Percentiles rank a stretch among this genome's conserved stretches.
Evolutionary conservation across 2,329 filamentous ascomycete species (phyloP).

Genomic region (Ophiocordyceps camponoti-floridani): DNA sequence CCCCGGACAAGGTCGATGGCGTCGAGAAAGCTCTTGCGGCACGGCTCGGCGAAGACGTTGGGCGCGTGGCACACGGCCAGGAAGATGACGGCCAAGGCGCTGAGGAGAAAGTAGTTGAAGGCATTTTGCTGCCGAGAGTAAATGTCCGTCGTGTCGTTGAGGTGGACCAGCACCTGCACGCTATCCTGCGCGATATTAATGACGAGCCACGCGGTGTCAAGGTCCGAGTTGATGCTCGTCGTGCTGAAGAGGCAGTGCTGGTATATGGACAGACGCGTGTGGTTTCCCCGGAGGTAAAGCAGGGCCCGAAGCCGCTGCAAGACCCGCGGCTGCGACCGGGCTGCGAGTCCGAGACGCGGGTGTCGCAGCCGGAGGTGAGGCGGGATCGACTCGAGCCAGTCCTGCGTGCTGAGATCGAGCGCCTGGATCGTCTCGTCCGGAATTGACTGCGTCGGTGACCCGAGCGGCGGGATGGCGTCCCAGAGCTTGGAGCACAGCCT

Average conservation of each 20-base stretch:
- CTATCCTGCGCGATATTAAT: constrained; percentile 12
- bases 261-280: constrained; percentile 23
- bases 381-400: constrained; percentile 27
- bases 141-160: constrained; percentile 8
- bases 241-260: constrained; percentile 19
- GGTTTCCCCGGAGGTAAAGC: constrained; percentile 23
- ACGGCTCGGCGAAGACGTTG: constrained; percentile 18
- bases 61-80: constrained; percentile 27
- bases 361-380: constrained; percentile 18
- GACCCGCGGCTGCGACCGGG: constrained; percentile 14
- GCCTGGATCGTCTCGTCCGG: constrained; percentile 19
- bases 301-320: constrained; percentile 21
- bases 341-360: constrained; percentile 16
- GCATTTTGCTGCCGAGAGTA: constrained; percentile 8
- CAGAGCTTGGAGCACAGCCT: constrained; percentile 26
- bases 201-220: constrained; percentile 15
- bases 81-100: constrained; percentile 17
- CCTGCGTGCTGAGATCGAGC: constrained; percentile 22
- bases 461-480: constrained; percentile 22
- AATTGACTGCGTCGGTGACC: constrained; percentile 14
- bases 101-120: constrained; percentile 10
- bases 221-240: constrained; percentile 16
- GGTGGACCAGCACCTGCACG: constrained; percentile 6
- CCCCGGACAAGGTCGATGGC: constrained; percentile 14
- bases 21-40: constrained; percentile 13